Conservation (phyloP, 495 filamentous ascomycete species). For the Astrocystis sublimbata region DNA sequence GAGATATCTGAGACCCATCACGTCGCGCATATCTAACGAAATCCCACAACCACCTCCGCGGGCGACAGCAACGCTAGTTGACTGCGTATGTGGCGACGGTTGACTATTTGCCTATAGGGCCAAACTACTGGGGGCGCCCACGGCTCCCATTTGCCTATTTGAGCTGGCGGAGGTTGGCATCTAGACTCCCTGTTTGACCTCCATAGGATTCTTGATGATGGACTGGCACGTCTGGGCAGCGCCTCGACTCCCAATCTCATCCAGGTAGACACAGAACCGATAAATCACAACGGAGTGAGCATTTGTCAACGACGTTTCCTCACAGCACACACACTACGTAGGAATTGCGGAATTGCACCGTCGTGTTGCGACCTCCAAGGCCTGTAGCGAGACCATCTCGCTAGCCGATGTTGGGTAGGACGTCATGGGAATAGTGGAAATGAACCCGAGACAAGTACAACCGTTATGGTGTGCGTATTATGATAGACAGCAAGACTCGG, state of each 20-base stretch:
- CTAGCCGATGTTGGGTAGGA: constrained; percentile 12
- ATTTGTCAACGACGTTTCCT: constrained; percentile 8
- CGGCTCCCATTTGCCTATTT: neutral
- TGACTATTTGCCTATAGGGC: neutral
- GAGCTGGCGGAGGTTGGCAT: neutral
- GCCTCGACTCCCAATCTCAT: too few species aligned
- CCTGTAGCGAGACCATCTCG: constrained; percentile 9
- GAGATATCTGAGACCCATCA: neutral
- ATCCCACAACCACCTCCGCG: neutral
- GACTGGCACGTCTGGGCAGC: too few species aligned
- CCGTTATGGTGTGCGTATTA: neutral
- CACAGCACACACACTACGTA: neutral
- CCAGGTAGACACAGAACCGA: too few species aligned
- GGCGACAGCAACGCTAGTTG: constrained; percentile 8
- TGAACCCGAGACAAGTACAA: neutral
- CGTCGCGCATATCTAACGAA: constrained; percentile 1
- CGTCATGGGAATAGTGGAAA: neutral
- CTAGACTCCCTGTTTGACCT: neutral
- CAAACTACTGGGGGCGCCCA: constrained; percentile 4
- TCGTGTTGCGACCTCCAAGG: neutral
- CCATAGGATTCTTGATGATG: too few species aligned
- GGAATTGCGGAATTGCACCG: constrained; percentile 10
- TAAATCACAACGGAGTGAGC: too few species aligned
- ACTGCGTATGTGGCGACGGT: constrained; percentile 11
- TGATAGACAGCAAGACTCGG: neutral